phyloP scores from a whole-genome alignment of 257 asterid genomes.

The Prunella vulgaris region DNA sequence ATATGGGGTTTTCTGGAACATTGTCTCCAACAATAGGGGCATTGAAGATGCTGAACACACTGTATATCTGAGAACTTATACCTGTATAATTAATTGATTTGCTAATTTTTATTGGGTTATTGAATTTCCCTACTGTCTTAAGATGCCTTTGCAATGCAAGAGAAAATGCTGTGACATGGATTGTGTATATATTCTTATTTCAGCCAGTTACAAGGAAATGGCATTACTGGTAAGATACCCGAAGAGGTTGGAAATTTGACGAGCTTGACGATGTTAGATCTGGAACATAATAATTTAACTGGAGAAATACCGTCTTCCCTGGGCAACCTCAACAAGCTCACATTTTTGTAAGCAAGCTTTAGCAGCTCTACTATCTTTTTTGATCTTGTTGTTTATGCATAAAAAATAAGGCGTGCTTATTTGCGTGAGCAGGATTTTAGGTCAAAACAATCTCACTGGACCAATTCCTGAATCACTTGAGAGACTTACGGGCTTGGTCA shows the following conservation, averaged over 20 bases:
- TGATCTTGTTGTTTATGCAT: background rate
- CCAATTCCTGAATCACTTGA: slow-evolving; percentile 76
- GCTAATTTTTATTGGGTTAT: background rate
- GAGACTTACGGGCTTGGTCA: slow-evolving; percentile 49
- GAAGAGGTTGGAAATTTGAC: slow-evolving; percentile 72
- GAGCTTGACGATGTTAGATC: slow-evolving; percentile 77
- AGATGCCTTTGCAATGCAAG: background rate
- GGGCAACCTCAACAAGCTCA: slow-evolving; percentile 67
- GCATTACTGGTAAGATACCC: slow-evolving; percentile 75
- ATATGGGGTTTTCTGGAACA: slow-evolving; percentile 87
- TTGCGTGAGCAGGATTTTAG: slow-evolving; percentile 53
- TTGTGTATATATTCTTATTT: slow-evolving; percentile 15
- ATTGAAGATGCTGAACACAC: slow-evolving; percentile 56
- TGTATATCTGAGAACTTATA: slow-evolving; percentile 46
- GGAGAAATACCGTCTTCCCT: slow-evolving; percentile 85
- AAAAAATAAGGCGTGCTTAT: slow-evolving; percentile 15
- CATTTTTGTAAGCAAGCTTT: slow-evolving; percentile 60
- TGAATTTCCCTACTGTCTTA: too few relatives aligned
- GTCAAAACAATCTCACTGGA: slow-evolving; percentile 73
- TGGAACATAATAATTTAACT: slow-evolving; percentile 61
- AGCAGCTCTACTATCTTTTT: background rate
- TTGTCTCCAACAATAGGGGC: slow-evolving; percentile 67
- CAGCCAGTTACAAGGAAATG: slow-evolving; percentile 91
- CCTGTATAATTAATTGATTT: slow-evolving; percentile 11
- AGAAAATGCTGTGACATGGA: background rate